Evolutionary conservation across 1,284 basidiomycete species (phyloP).

Genomic region (Porogramme epimiltina): DNA sequence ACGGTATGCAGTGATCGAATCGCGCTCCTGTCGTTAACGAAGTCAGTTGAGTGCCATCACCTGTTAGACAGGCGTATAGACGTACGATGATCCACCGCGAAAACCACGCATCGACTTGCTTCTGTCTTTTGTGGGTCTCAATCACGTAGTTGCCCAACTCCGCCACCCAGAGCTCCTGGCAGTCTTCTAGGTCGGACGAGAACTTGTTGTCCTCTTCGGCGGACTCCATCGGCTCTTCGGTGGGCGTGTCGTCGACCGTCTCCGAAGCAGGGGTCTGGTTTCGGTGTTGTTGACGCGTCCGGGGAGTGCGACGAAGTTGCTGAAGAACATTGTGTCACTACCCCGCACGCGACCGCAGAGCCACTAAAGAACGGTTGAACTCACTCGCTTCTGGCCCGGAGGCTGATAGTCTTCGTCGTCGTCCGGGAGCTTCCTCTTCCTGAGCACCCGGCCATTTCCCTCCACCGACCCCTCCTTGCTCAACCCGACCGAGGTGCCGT

Average conservation of each 20-base stretch:
- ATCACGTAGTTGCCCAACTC: conserved; percentile 68
- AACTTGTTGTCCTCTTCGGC: conserved; percentile 49
- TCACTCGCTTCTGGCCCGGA: conserved; percentile 54
- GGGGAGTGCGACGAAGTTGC: conserved; percentile 44
- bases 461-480: conserved; percentile 43
- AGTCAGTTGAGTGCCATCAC: conserved; percentile 10
- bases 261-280: conserved; percentile 38
- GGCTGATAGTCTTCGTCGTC: conserved; percentile 59
- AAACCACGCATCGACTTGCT: conserved; percentile 71
- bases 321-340: conserved; percentile 17
- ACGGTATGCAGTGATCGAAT: conserved; percentile 56
- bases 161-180: conserved; percentile 69
- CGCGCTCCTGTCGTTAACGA: conserved; percentile 56
- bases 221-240: conserved; percentile 36
- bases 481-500: conserved; percentile 27
- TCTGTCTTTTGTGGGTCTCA: conserved; percentile 71
- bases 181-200: conserved; percentile 79
- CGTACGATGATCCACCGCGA: conserved; percentile 62
- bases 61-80: conserved; percentile 3
- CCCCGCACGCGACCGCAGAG: background rate
- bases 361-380: conserved; percentile 29
- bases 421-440: conserved; percentile 52
- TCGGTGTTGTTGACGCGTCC: conserved; percentile 40
- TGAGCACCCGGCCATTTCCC: conserved; percentile 36
- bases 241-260: conserved; percentile 34